A percentile compares a stretch with the other conserved stretches of the same genome.
Conservation (phyloP, 345 rosid genomes). For the Ceriops tagal region DNA sequence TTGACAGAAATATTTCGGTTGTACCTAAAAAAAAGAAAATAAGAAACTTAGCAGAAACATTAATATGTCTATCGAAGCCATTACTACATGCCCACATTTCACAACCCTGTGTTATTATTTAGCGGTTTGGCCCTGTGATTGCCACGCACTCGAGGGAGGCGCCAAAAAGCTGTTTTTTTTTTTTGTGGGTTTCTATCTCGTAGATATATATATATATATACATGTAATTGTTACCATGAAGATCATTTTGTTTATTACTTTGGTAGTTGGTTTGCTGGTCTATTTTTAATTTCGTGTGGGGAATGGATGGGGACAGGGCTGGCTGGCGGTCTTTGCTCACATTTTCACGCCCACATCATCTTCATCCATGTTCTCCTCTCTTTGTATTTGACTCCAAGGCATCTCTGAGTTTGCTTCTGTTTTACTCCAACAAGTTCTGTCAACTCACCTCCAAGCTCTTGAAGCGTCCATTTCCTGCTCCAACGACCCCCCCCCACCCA, state of each 20-base stretch:
- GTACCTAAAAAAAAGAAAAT: neutral
- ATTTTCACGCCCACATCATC: constrained; percentile 37
- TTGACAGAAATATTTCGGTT: no score
- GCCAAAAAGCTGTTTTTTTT: no score
- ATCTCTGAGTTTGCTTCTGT: constrained; percentile 34
- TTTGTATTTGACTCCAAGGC: constrained; percentile 2
- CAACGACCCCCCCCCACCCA: no score
- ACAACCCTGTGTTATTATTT: no score
- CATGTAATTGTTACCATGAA: no score
- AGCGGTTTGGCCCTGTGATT: no score
- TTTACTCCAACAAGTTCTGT: constrained; percentile 31
- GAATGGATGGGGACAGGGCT: constrained; percentile 44
- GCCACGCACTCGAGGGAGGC: no score
- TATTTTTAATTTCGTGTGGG: constrained; percentile 16
- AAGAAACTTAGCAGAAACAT: neutral
- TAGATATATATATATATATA: no score
- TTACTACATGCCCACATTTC: neutral
- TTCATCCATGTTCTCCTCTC: constrained; percentile 4
- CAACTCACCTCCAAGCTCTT: constrained; percentile 26
- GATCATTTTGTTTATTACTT: neutral
- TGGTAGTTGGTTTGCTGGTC: neutral
- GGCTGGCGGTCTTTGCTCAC: neutral
- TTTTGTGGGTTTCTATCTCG: no score
- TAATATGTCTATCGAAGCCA: constrained; percentile 5
- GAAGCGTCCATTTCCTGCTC: constrained; percentile 19